These are phyloP conservation scores for Xylaria sp. DNA, from an alignment of 2,329 filamentous ascomycete genomes.

Conservation along the genomic window DNA sequence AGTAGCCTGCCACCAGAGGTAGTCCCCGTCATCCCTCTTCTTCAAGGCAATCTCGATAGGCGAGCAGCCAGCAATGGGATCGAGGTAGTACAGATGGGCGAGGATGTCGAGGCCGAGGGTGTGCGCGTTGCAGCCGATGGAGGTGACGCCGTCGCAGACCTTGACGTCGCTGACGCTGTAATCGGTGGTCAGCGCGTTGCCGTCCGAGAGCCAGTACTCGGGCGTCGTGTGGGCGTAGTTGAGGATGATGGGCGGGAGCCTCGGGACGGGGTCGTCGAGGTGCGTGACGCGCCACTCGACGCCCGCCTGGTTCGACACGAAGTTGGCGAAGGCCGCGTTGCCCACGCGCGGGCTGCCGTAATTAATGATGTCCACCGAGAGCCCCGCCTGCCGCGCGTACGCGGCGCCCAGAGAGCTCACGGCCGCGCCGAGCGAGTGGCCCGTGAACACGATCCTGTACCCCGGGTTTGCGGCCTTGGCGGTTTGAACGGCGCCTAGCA, in stretches of 20 bases:
- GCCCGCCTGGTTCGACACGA: constrained; percentile 64
- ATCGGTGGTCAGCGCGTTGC: constrained; percentile 49
- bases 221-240: constrained; percentile 75
- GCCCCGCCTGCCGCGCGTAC: constrained; percentile 62
- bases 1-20: constrained; percentile 40
- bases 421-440: constrained; percentile 76
- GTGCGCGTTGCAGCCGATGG: constrained; percentile 61
- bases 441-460: constrained; percentile 68
- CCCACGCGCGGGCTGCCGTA: constrained; percentile 76
- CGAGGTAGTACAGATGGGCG: constrained; percentile 64
- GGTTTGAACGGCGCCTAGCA: constrained; percentile 57
- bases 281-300: constrained; percentile 74
- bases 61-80: constrained; percentile 56
- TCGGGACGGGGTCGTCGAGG: constrained; percentile 73
- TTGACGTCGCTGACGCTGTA: constrained; percentile 56
- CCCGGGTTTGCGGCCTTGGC: constrained; percentile 60
- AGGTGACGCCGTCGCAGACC: constrained; percentile 62
- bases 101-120: constrained; percentile 57
- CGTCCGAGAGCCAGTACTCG: constrained; percentile 71
- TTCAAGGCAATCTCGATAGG: constrained; percentile 43
- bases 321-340: constrained; percentile 65
- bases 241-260: constrained; percentile 70
- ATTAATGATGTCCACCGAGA: constrained; percentile 68
- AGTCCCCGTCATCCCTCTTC: constrained; percentile 35
- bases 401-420: constrained; percentile 70